These are phyloP conservation scores for Auricularia auricula-judae DNA, from an alignment of 768 basidiomycete species.

Conservation along the genomic window DNA sequence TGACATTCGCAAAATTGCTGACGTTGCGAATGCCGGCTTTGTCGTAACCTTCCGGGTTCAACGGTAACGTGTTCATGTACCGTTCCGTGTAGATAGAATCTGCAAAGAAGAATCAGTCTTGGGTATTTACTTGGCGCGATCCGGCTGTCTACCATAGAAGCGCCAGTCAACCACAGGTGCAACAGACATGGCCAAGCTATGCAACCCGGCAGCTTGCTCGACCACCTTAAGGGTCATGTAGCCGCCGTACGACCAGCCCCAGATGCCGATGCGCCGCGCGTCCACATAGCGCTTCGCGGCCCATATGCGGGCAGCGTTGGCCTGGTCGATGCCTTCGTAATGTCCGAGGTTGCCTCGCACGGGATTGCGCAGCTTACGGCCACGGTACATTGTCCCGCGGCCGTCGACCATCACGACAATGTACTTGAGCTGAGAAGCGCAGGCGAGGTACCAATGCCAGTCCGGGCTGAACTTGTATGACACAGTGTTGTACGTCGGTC, in stretches of 20 bases:
- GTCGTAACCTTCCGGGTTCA: slow-evolving; percentile 80
- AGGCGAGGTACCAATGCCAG: slow-evolving; percentile 83
- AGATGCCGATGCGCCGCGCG: slow-evolving; percentile 78
- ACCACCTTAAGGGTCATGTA: slow-evolving; percentile 92
- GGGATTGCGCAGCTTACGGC: slow-evolving; percentile 70
- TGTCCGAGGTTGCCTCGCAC: slow-evolving; percentile 84
- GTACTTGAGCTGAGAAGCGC: slow-evolving; percentile 52
- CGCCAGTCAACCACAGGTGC: slow-evolving; percentile 88
- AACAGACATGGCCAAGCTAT: slow-evolving; percentile 83
- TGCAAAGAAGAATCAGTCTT: slow-evolving; percentile 16
- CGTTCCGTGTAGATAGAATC: slow-evolving; percentile 97
- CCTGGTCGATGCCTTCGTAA: slow-evolving; percentile 83
- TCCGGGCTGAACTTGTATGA: slow-evolving; percentile 54
- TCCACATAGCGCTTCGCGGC: slow-evolving; percentile 84
- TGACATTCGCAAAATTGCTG: slow-evolving; percentile 68
- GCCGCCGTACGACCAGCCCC: slow-evolving; percentile 98
- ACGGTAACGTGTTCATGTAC: slow-evolving; percentile 79
- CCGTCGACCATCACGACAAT: slow-evolving; percentile 85
- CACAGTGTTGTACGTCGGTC: slow-evolving; percentile 77
- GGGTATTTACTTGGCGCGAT: background rate
- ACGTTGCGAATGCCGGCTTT: slow-evolving; percentile 84
- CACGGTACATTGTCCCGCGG: slow-evolving; percentile 87
- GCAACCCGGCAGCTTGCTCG: slow-evolving; percentile 82
- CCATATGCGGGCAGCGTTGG: slow-evolving; percentile 84
- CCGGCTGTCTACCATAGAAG: slow-evolving; percentile 48